These are phyloP conservation scores for Suillus fuscotomentosus DNA, from an alignment of 768 basidiomycete species.

Conservation along the genomic window DNA sequence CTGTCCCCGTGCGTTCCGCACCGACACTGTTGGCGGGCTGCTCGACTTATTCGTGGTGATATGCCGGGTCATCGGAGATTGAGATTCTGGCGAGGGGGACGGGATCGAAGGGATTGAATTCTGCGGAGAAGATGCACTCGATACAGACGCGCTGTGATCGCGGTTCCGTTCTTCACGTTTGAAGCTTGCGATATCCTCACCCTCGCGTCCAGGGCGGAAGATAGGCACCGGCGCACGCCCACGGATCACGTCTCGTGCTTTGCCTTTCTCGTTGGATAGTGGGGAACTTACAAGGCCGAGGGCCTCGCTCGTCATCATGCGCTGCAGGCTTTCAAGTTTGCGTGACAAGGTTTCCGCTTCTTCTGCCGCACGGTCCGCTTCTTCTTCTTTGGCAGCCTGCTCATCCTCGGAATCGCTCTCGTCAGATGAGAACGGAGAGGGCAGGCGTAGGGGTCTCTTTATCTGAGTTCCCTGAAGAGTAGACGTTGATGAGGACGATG, in stretches of 20 bases:
- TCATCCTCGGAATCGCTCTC: constrained; percentile 62
- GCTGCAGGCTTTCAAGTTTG: constrained; percentile 68
- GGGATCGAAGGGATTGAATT: constrained; percentile 83
- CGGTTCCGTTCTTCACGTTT: constrained; percentile 46
- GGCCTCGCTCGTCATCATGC: constrained; percentile 70
- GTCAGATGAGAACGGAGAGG: constrained; percentile 53
- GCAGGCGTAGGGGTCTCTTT: constrained; percentile 33
- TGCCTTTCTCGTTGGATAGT: constrained; percentile 36
- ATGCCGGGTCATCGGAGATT: constrained; percentile 49
- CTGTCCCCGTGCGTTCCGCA: constrained; percentile 52
- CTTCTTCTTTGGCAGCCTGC: constrained; percentile 58
- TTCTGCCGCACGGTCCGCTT: constrained; percentile 63
- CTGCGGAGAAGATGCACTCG: constrained; percentile 70
- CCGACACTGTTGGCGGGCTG: constrained; percentile 59
- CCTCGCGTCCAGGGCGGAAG: constrained; percentile 5
- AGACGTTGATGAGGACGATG: constrained; percentile 67
- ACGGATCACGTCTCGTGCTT: constrained; percentile 37
- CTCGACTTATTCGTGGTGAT: constrained; percentile 55
- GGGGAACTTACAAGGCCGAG: constrained; percentile 61
- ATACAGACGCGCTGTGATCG: constrained; percentile 69
- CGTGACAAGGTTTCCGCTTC: constrained; percentile 65
- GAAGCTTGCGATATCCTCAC: constrained; percentile 16
- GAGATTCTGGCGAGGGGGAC: constrained; percentile 62
- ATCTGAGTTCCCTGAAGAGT: constrained; percentile 58
- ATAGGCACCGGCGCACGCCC: constrained; percentile 36